A percentile compares a stretch with the other conserved stretches of the same genome.
Conservation (phyloP, 1,284 basidiomycete species). For the Inonotus hispidus region DNA sequence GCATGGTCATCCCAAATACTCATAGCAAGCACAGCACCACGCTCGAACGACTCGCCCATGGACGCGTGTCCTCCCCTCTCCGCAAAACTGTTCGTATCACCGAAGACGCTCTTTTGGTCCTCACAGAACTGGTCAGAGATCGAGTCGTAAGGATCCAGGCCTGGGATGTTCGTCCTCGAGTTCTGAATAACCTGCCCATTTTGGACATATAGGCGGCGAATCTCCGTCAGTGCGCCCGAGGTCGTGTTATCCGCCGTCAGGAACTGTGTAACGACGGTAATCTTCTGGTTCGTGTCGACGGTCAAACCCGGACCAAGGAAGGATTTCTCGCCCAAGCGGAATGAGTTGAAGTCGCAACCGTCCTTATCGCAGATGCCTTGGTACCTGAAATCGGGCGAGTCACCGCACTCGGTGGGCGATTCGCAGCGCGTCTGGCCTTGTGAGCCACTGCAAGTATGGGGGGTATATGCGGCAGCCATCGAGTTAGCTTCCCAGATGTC, state of each 20-base stretch:
- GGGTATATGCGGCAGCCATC: conserved; percentile 25
- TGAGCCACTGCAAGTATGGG: conserved; percentile 23
- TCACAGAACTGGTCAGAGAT: conserved; percentile 38
- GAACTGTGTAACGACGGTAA: conserved; percentile 56
- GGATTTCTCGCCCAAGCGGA: conserved; percentile 24
- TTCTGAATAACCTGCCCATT: conserved; percentile 46
- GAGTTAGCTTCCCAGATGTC: conserved; percentile 29
- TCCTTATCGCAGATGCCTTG: conserved; percentile 23
- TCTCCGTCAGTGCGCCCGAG: conserved; percentile 42
- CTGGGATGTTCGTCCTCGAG: conserved; percentile 39
- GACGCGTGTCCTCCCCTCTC: conserved; percentile 37
- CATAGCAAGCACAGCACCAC: conserved; percentile 51
- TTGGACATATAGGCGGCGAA: conserved; percentile 50
- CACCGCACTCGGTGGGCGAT: conserved; percentile 17
- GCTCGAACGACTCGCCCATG: conserved; percentile 40
- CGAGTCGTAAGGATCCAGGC: conserved; percentile 34
- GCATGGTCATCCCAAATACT: conserved; percentile 53
- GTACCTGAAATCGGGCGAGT: conserved; percentile 15
- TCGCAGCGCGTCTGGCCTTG: conserved; percentile 22
- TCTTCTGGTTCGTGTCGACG: conserved; percentile 29
- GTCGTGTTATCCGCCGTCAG: conserved; percentile 40
- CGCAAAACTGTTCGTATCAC: conserved; percentile 42
- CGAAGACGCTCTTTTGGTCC: conserved; percentile 36
- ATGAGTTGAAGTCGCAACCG: conserved; percentile 30
- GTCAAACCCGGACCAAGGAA: conserved; percentile 24